Evolutionary conservation across 345 rosid species (phyloP), one percentile per base, ranked within the genome.

Genomic region (Eucalyptus globulus): DNA sequence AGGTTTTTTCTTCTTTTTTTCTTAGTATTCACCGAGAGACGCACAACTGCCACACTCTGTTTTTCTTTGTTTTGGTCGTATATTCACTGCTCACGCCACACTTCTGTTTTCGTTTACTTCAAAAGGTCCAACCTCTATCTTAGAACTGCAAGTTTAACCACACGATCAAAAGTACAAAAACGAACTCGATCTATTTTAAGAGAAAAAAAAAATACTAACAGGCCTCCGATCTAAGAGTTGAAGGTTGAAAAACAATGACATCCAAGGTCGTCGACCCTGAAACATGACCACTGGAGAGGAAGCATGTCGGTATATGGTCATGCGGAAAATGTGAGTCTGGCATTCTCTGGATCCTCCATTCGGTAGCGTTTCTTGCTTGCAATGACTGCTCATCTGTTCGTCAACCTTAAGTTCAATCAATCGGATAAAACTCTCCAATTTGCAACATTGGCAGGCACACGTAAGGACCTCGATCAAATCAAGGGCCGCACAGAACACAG

Each of bases 141-240:
- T 2, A 58, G 1, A 58, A 10, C 29, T 58, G 14, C 29, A 58
- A 58, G 65, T 24, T 58, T 24, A 58, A 0, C n/a, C n/a, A 58
- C n/a, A 5, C 5, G 29, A 58, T 21, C 65, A 58, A 58, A 10
- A 24, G 65, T 58, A 58, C n/a, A 58, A 9, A 24, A 58, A 58
- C 13, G 65, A 58, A 58, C 14, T 24, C 13, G 1, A 58, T 58
- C 11, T 11, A 54, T 54, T 54, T 21, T 21, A 54, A 54, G 58
- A 14, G 47, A 9, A 8, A 8, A 45, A 4, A 1, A 6, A 53
- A 0, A 50, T 19, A 19, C 26, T 0, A 21, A 8, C 10, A 51
- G 26, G 11, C 26, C 58, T 54, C 26, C 11, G 26, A 54, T 8
- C 58, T 54, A 54, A 54, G 58, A 54, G 58, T 54, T 14, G 58